These are phyloP conservation scores for Jacaranda mimosifolia DNA, from an alignment of 257 asterid species.

Conservation along the genomic window DNA sequence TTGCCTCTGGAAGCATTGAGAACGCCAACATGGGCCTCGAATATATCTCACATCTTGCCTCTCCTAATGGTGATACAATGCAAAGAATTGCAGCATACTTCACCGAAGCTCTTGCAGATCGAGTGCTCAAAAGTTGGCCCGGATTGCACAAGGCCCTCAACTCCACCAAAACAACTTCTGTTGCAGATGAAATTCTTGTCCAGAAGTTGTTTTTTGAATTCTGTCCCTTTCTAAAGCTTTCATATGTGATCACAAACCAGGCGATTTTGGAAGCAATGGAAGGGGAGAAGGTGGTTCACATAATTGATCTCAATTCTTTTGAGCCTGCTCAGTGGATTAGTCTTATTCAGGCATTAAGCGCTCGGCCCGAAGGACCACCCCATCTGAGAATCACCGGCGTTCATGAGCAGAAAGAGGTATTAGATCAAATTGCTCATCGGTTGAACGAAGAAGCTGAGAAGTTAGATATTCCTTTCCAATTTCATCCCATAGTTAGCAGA, in stretches of 20 bases:
- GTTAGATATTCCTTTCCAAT: slow-evolving; percentile 72
- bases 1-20: slow-evolving; percentile 66
- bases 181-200: slow-evolving; percentile 47
- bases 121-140: slow-evolving; percentile 67
- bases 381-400: slow-evolving; percentile 75
- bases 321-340: slow-evolving; percentile 78
- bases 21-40: slow-evolving; percentile 74
- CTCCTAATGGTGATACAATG: slow-evolving; percentile 80
- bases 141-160: slow-evolving; percentile 75
- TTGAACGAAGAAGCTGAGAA: slow-evolving; percentile 72
- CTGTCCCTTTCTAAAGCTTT: slow-evolving; percentile 72
- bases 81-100: slow-evolving; percentile 80
- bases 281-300: slow-evolving; percentile 73
- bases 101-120: slow-evolving; percentile 75
- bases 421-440: slow-evolving; percentile 58
- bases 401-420: slow-evolving; percentile 60
- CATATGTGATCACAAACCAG: slow-evolving; percentile 73
- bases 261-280: slow-evolving; percentile 83
- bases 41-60: slow-evolving; percentile 69
- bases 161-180: slow-evolving; percentile 47
- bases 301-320: slow-evolving; percentile 62
- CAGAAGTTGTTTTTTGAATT: slow-evolving; percentile 60
- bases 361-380: slow-evolving; percentile 71
- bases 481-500: slow-evolving; percentile 58
- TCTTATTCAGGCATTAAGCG: slow-evolving; percentile 58